Base-by-base conservation (phyloP, 208 protist genomes). In the Crithidia brevicula region DNA sequence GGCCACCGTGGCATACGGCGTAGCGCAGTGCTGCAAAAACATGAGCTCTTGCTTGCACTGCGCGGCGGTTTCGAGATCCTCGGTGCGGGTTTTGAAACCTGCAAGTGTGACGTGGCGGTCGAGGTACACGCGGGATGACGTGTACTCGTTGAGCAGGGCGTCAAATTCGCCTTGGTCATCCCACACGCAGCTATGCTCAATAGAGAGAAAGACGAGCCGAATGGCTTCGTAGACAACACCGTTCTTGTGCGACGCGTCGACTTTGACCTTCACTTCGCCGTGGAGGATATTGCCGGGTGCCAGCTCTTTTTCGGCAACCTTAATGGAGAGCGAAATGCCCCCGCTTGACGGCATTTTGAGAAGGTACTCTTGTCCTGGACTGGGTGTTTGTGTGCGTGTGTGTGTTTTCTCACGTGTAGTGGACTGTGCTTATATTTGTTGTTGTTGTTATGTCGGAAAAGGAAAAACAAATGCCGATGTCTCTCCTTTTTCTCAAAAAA, bases 81-180 rank as follows among this genome's bases (percentile, higher is more conserved):
- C 77, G 22, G 62, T 56, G 40, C 64, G 66, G 18, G 71, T 76
- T 47, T 71, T 76, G 42, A 58, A 51, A 30, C 83, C 83, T 8
- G 83, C 56, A 11, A 85, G 79, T 2, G 83, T 89, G 33, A 85
- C 83, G 52, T 85, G 80, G 23, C 83, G 79, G 28, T 72, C 71
- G 22, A 89, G 77, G 66, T 89, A 89, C 9, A 74, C 72, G n/a
- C 83, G 79, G 8, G 70, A 73, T 0, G 79, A 67, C 25, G 83
- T 89, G 80, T 84, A 84, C 53, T 69, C 65, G 54, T 83, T 72
- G 30, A 89, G 68, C 43, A 89, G 60, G 13, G 58, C 58, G 40
- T 89, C 83, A 40, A 86, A 89, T 67, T 89, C 79, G 30, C 79
- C 80, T 50, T 86, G 83, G 43, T 89, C 83, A 38, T 89, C 83